Evolutionary conservation across 2,329 filamentous ascomycete genomes (phyloP).

Genomic region (Fusarium sp.): DNA sequence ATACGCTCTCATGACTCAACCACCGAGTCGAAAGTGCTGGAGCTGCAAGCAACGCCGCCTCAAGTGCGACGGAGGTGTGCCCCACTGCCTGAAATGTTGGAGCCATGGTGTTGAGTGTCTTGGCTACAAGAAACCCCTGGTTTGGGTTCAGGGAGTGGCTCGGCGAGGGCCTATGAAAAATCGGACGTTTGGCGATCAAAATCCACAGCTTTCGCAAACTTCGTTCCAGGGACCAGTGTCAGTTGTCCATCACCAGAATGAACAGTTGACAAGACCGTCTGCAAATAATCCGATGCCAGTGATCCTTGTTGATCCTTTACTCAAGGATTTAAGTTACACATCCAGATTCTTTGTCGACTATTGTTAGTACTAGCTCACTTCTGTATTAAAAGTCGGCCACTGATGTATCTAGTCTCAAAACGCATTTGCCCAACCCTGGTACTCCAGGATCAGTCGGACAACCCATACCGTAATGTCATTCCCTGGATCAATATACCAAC

Average conservation of each 20-base stretch:
- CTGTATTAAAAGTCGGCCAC: background rate
- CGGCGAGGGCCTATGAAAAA: conserved; percentile 1
- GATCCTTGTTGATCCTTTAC: background rate
- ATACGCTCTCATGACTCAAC: no score
- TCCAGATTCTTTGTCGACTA: background rate
- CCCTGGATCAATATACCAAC: background rate
- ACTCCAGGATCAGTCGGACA: background rate
- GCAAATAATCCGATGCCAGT: background rate
- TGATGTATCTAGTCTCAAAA: background rate
- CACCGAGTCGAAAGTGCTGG: background rate
- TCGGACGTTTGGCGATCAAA: background rate
- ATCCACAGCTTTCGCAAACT: background rate
- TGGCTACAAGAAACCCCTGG: background rate
- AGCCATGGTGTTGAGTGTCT: background rate
- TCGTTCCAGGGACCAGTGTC: no score
- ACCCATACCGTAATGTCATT: background rate
- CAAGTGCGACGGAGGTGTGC: conserved; percentile 2
- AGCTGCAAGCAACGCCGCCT: conserved; percentile 5
- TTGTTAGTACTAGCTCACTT: background rate
- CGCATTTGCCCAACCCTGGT: background rate
- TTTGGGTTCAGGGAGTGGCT: conserved; percentile 3
- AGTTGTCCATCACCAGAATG: no score
- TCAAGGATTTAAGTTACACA: background rate
- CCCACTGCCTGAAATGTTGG: conserved; percentile 1
- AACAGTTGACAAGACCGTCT: no score